Evolutionary conservation across 108 stramenopile species (phyloP), one percentile per base, ranked within the genome.

Genomic region (Cyclotella atomus): DNA sequence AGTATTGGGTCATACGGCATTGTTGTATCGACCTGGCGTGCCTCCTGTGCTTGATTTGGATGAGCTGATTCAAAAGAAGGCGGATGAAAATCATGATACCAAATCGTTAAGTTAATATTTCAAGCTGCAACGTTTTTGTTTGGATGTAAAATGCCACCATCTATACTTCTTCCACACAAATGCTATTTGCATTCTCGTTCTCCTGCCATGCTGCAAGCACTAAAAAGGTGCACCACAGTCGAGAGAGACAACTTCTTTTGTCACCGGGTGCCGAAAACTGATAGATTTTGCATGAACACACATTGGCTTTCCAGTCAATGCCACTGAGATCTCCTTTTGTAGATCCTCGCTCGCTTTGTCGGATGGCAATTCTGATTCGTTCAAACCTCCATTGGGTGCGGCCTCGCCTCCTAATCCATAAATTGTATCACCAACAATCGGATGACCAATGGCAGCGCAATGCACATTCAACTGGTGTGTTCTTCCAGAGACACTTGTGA

Each of bases 401-500:
- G 89, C 93, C 8, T 83, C 85, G 3, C 93, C 93, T 56, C 85
- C 65, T 23, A 79, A 80, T 33, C 95, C 95, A 62, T 96, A 96
- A 19, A 88, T 73, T 27, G 65, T 68, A 66, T 96, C 95, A 10
- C 91, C 95, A 3, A 96, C 88, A 82, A 96, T 93, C 1, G 95
- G 92, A 75, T 96, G 95, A 1, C 95, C 95, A 73, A 93, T 87
- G 5, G 89, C 90, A n/a, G 95, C 92, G 71, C 88, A 77, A 53
- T 96, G 95, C 30, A 91, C 87, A 84, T 92, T 92, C 41, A 96
- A 66, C 66, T 96, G 95, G 78, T 96, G 95, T 47, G 88, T 91
- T 55, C 95, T 75, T n/a, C 92, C 93, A 14, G 91, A 85, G 57
- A 90, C 76, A 44, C 88, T 88, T 12, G 89, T 89, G 27, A 94